phyloP scores from a whole-genome alignment of 2,329 filamentous ascomycete genomes.

The Monosporascus sp. region DNA sequence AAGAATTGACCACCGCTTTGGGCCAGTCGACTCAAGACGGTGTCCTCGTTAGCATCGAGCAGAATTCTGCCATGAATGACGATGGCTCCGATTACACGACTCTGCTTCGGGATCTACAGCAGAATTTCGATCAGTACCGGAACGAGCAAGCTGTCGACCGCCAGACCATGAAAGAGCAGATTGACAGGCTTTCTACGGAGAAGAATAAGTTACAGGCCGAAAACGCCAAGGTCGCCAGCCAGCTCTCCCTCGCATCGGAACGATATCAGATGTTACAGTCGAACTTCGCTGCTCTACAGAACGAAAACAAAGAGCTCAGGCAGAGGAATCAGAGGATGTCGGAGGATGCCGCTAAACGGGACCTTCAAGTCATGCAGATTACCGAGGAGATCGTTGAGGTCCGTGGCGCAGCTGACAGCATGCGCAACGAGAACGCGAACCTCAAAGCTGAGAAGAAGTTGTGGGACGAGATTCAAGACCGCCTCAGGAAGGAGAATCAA shows the following conservation, averaged over 20 bases:
- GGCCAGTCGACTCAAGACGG: conserved; percentile 64
- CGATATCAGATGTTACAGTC: conserved; percentile 84
- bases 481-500: conserved; percentile 85
- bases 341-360: conserved; percentile 82
- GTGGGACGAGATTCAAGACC: conserved; percentile 88
- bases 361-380: conserved; percentile 83
- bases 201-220: conserved; percentile 80
- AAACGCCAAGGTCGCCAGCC: conserved; percentile 72
- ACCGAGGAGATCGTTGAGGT: conserved; percentile 90
- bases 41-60: conserved; percentile 55
- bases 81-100: conserved; percentile 63
- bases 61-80: conserved; percentile 49
- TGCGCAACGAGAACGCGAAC: conserved; percentile 87
- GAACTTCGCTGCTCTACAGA: conserved; percentile 79
- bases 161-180: conserved; percentile 76
- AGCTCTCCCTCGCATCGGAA: conserved; percentile 75
- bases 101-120: conserved; percentile 80
- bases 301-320: conserved; percentile 80
- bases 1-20: conserved; percentile 63
- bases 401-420: conserved; percentile 73
- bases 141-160: conserved; percentile 80
- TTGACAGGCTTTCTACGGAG: conserved; percentile 74
- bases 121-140: conserved; percentile 83
- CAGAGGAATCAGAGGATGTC: conserved; percentile 73
- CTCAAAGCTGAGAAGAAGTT: conserved; percentile 92